Conservation (phyloP, 345 rosid genomes). For the thale cress (Arabidopsis thaliana) region DNA sequence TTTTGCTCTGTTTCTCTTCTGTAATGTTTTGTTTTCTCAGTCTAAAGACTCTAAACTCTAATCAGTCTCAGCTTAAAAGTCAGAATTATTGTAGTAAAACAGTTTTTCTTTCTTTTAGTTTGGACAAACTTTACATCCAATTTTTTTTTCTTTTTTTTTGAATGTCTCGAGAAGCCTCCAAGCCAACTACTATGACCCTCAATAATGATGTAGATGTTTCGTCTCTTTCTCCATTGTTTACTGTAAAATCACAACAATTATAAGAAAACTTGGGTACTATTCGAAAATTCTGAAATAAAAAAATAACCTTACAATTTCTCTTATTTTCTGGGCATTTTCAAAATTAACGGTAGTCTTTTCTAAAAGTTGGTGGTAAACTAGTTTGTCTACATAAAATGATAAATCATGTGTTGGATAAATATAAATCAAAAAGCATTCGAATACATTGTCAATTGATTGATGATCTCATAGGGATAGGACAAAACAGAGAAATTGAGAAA, state of each 20-base stretch:
- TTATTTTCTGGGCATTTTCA: not conserved
- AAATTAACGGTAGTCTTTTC: not conserved
- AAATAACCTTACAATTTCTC: not conserved
- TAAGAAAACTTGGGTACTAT: too few relatives aligned
- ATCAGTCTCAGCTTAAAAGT: too few relatives aligned
- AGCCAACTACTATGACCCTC: not conserved
- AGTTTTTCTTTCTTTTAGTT: too few relatives aligned
- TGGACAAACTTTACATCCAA: too few relatives aligned
- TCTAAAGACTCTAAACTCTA: too few relatives aligned
- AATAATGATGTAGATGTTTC: not conserved
- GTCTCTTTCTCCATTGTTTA: not conserved
- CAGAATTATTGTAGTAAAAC: too few relatives aligned
- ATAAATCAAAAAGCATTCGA: not conserved
- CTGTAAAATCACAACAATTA: not conserved
- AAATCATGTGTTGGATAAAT: not conserved
- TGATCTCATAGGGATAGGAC: constrained; percentile 26
- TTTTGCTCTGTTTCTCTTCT: too few relatives aligned
- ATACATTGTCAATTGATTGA: constrained; percentile 33
- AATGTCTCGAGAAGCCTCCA: constrained; percentile 34
- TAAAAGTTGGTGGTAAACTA: not conserved
- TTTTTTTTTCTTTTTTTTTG: not conserved
- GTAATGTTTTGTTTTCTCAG: too few relatives aligned
- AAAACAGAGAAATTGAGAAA: constrained; percentile 22
- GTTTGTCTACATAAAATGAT: not conserved
- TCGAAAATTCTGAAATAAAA: too few relatives aligned